Base-by-base conservation (phyloP, 1,284 basidiomycete species). In the Malassezia arunalokei region DNA sequence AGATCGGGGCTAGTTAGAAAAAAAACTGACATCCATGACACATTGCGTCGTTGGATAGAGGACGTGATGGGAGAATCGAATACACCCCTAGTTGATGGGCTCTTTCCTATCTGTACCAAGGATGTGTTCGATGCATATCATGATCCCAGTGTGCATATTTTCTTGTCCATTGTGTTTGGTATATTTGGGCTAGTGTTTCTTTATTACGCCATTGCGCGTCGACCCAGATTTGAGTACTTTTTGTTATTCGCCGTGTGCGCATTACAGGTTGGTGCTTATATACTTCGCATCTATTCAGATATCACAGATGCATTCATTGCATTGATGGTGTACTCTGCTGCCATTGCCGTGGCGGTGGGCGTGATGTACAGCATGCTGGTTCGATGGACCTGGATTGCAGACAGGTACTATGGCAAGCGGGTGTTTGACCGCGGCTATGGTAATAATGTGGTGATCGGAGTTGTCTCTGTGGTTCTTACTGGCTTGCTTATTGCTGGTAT, bases 101-200 rank as follows among this genome's bases (percentile, higher is more conserved):
- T 40, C n/a, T 40, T 15, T 15, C 39, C 39, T 11, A 24, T 17
- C 9, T 40, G 39, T 15, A 17, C 39, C 12, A 15, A 40, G 17
- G 39, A 40, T 24, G 39, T 40, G 3, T 40, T 12, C 20, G 37
- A 47, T 7, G 51, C 39, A 24, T 54, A 54, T 40, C 51, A 54
- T 54, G 51, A 54, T n/a, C 51, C 51, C 5, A 54, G 33, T 31
- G 40, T 41, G 3, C 46, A 54, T 20, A 43, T 54, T 46, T 27
- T 54, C 5, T 28, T 54, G n/a, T 43, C 40, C 6, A n/a, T 42
- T 29, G 41, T 54, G 8, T 47, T 54, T 33, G 51, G 51, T 48
- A 54, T 54, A n/a, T 54, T 48, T 15, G 28, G 40, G 1, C 24
- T 47, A 7, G 51, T 54, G 6, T 54, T 54, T 30, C 15, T 48